Conservation (phyloP, 2,329 filamentous ascomycete genomes). For the Nigrograna mackinnonii region DNA sequence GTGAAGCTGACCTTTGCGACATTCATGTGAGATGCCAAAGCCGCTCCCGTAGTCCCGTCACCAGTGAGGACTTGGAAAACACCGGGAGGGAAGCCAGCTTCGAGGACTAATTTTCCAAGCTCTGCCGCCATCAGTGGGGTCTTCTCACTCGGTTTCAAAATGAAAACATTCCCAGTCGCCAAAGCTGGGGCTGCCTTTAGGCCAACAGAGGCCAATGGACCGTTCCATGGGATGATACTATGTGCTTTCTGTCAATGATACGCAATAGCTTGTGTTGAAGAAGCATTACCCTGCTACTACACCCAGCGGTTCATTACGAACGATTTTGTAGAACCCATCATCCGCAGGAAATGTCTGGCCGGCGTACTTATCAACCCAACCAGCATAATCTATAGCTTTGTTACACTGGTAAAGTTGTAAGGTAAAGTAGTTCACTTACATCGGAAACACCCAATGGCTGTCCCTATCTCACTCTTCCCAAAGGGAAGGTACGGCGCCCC, state of each 20-base stretch:
- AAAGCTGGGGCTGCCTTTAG: constrained; percentile 58
- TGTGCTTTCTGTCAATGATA: neutral
- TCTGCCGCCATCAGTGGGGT: constrained; percentile 63
- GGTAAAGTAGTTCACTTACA: constrained; percentile 1
- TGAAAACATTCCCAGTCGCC: constrained; percentile 55
- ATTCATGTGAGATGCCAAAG: constrained; percentile 58
- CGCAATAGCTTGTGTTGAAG: neutral
- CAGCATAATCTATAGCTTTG: neutral
- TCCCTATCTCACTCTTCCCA: constrained; percentile 1
- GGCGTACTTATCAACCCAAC: neutral
- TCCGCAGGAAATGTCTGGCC: neutral
- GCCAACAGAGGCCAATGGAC: constrained; percentile 52
- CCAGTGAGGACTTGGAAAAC: constrained; percentile 62
- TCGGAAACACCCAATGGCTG: constrained; percentile 3
- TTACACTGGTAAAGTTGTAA: neutral
- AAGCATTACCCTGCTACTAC: neutral
- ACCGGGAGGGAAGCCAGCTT: constrained; percentile 54
- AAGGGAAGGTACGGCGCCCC: neutral
- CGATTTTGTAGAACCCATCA: neutral
- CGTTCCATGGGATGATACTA: constrained; percentile 39
- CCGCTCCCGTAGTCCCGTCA: constrained; percentile 59
- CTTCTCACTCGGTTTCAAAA: constrained; percentile 57
- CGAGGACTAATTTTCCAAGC: constrained; percentile 51
- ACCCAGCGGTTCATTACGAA: neutral
- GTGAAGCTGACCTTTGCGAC: constrained; percentile 65